Percentiles rank a stretch among this genome's conserved stretches.
Conservation (phyloP, 208 protist species). For the Acanthamoeba polyphaga region DNA sequence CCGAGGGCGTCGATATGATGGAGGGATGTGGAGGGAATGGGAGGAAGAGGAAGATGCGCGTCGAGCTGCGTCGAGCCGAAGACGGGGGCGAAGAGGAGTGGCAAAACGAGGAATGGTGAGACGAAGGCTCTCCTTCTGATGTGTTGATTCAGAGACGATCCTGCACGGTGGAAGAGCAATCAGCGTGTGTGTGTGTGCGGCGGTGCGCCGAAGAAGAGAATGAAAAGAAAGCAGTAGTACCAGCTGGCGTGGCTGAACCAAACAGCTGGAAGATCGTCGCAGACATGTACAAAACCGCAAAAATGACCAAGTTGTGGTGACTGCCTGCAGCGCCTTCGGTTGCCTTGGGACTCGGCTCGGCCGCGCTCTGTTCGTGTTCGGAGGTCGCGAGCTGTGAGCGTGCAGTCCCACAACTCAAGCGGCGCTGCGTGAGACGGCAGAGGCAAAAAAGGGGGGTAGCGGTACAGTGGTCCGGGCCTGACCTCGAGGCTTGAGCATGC, state of each 20-base stretch:
- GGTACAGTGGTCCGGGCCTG: background rate
- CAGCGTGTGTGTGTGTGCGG: background rate
- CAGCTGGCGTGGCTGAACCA: background rate
- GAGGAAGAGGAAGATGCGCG: background rate
- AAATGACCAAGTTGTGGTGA: background rate
- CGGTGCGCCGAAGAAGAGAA: too few relatives aligned
- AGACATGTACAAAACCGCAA: background rate
- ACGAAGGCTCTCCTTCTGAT: constrained; percentile 1
- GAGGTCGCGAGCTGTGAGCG: background rate
- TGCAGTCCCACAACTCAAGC: background rate
- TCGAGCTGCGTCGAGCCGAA: background rate
- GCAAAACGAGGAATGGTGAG: background rate
- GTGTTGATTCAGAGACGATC: background rate
- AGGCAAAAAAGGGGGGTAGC: background rate
- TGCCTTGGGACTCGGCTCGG: background rate
- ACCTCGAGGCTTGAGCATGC: background rate
- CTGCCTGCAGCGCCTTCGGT: background rate
- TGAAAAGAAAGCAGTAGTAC: background rate
- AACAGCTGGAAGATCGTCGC: background rate
- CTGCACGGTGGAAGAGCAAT: background rate
- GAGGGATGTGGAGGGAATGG: background rate
- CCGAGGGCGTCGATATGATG: background rate
- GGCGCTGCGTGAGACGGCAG: too few relatives aligned
- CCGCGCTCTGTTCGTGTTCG: background rate
- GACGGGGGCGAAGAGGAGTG: constrained; percentile 7